Evolutionary conservation across 2,329 filamentous ascomycete genomes (phyloP), one percentile per base, ranked within the genome.

Genomic region (Cladorrhinum sp.): DNA sequence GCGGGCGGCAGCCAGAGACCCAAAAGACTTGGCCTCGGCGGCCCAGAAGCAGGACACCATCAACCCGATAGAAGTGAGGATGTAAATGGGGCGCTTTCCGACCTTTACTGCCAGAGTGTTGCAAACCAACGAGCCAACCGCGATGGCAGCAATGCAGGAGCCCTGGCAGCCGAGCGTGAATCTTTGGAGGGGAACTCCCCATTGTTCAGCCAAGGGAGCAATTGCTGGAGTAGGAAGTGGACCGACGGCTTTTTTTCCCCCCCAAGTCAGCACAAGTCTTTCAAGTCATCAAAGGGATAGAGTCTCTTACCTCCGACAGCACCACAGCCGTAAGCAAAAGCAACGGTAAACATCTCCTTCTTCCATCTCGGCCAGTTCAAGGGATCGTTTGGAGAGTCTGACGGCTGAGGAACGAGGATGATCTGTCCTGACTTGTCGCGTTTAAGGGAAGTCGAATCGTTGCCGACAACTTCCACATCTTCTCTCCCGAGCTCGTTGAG

Each of bases 381-480:
- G 10, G 79, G 79, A 62, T 81, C 79, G 62, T 80, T 77, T 7
- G 77, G 76, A 16, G 76, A 78, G 51, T 75, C 73, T 8, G 77
- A 79, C 9, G 81, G 81, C 60, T 79, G 78, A 5, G 81, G 81
- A 10, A 77, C 75, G n/a, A 83, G 73, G n/a, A 80, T 73, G 55
- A 81, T 75, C 50, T 79, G 57, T 21, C 67, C 67, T 9, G 57
- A 67, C 23, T 65, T 58, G 39, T 72, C 70, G 56, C 69, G 69
- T 62, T 72, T 71, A 26, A 72, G 26, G 26, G 23, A 65, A 59
- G 26, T 61, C 60, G 1, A 57, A 48, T 55, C 66, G 64, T 28
- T 28, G 14, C 64, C 68, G 14, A 36, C 42, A 21, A 64, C 50
- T 9, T 68, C 68, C 23, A 64, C 3, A 12, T 66, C 66, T 18